A percentile compares a stretch with the other conserved stretches of the same genome.
Evolutionary conservation across 129 eudicot genomes (phyloP).

Genomic region (Arctium minus): DNA sequence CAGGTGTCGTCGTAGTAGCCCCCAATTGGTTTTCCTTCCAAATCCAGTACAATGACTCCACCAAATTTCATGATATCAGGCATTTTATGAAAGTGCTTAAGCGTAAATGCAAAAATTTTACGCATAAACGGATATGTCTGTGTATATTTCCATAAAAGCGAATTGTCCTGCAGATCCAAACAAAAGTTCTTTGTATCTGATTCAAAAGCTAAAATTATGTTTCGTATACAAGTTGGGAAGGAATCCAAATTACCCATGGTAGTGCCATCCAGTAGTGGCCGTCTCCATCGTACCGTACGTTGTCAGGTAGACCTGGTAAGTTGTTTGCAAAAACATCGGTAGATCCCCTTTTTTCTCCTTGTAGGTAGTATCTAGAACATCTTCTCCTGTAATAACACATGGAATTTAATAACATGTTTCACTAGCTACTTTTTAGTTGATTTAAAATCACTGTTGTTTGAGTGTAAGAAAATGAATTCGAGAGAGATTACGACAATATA

Average conservation of each 20-base stretch:
- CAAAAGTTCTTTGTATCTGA: background rate
- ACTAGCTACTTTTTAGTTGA: background rate
- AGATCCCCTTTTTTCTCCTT: conserved; percentile 55
- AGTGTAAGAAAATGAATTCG: background rate
- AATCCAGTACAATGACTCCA: conserved; percentile 11
- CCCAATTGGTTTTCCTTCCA: conserved; percentile 29
- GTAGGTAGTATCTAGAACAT: conserved; percentile 53
- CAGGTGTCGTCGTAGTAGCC: conserved; percentile 14
- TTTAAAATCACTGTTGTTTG: background rate
- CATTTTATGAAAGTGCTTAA: conserved; percentile 11
- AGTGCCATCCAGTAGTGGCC: conserved; percentile 70
- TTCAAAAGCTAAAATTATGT: background rate
- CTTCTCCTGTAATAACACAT: conserved; percentile 42
- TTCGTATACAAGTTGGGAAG: background rate
- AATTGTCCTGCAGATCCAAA: background rate
- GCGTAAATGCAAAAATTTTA: conserved; percentile 18
- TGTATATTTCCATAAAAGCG: background rate
- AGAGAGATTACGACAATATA: background rate
- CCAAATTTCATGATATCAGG: conserved; percentile 14
- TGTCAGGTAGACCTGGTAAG: conserved; percentile 75
- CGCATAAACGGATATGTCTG: conserved; percentile 17
- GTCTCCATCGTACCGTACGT: conserved; percentile 65
- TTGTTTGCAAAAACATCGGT: conserved; percentile 46
- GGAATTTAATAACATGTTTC: background rate
- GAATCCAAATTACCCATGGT: conserved; percentile 33